A percentile compares a stretch with the other conserved stretches of the same genome.
Conservation (phyloP, 139 green algal species). For the Dunaliella sp. region DNA sequence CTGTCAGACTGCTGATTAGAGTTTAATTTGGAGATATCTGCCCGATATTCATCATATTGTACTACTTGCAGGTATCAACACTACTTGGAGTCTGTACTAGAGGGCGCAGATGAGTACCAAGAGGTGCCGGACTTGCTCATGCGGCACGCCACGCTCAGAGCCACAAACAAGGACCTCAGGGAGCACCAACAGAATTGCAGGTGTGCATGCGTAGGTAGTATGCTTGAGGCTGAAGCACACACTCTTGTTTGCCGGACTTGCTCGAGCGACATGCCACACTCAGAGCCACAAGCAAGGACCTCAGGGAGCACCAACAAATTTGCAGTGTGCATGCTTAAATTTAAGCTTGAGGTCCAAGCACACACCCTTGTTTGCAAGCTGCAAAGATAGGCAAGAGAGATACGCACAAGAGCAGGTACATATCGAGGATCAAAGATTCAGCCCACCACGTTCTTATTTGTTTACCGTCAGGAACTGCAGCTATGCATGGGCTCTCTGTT, state of each 20-base stretch:
- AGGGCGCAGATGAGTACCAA: conserved; percentile 81
- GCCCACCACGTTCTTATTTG: too few relatives aligned
- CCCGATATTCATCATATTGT: too few relatives aligned
- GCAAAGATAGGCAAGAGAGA: too few relatives aligned
- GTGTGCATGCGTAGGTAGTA: conserved; percentile 12
- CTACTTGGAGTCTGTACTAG: conserved; percentile 84
- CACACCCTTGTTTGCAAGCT: too few relatives aligned
- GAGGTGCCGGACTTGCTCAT: conserved; percentile 82
- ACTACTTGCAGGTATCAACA: conserved; percentile 84
- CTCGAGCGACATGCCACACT: conserved; percentile 80
- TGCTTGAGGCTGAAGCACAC: too few relatives aligned
- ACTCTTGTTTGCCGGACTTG: conserved; percentile 81
- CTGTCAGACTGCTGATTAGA: too few relatives aligned
- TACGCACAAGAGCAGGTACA: too few relatives aligned
- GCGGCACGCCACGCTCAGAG: conserved; percentile 76
- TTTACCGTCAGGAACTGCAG: too few relatives aligned
- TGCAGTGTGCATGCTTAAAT: conserved; percentile 13
- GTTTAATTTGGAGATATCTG: too few relatives aligned
- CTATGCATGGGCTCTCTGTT: too few relatives aligned
- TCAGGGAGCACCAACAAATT: conserved; percentile 61
- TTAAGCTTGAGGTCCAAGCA: too few relatives aligned
- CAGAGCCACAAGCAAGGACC: conserved; percentile 74
- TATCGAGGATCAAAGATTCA: too few relatives aligned
- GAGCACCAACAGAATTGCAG: conserved; percentile 50
- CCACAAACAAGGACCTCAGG: conserved; percentile 79